These are phyloP conservation scores for Forsythia suspensa DNA, from an alignment of 257 asterid genomes.

Conservation along the genomic window DNA sequence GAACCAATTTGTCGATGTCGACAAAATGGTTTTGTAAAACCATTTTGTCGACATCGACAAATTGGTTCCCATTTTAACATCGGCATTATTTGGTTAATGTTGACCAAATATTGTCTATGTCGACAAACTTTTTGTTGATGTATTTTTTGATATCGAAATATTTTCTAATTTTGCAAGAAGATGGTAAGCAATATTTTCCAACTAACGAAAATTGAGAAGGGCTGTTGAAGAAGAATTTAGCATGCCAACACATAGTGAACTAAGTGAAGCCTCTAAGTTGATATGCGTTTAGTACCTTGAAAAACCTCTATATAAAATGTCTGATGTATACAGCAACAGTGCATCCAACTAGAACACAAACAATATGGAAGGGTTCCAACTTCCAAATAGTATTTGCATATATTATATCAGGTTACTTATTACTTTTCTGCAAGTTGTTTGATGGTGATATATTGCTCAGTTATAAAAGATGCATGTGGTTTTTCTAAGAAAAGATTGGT, in stretches of 20 bases:
- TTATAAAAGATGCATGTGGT: not conserved
- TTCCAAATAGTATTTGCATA: not conserved
- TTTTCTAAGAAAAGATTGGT: not conserved
- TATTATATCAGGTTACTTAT: not conserved
- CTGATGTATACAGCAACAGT: conserved; percentile 9
- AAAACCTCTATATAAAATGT: not conserved
- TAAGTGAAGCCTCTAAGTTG: conserved; percentile 11
- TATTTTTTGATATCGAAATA: too few species aligned
- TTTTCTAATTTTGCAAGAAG: not conserved
- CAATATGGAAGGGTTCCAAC: not conserved
- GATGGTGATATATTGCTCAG: not conserved
- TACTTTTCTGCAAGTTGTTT: not conserved
- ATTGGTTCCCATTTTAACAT: too few species aligned
- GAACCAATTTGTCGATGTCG: too few species aligned
- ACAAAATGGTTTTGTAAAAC: too few species aligned
- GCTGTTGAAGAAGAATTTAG: conserved; percentile 2
- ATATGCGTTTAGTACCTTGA: not conserved
- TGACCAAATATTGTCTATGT: too few species aligned
- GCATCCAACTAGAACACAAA: not conserved
- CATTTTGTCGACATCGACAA: too few species aligned
- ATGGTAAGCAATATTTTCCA: not conserved
- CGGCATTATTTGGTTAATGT: too few species aligned
- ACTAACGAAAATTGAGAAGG: not conserved
- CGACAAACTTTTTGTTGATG: too few species aligned
- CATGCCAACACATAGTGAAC: not conserved